Base-by-base conservation (phyloP, 306 rosid species). In the Ziziphus jujuba region DNA sequence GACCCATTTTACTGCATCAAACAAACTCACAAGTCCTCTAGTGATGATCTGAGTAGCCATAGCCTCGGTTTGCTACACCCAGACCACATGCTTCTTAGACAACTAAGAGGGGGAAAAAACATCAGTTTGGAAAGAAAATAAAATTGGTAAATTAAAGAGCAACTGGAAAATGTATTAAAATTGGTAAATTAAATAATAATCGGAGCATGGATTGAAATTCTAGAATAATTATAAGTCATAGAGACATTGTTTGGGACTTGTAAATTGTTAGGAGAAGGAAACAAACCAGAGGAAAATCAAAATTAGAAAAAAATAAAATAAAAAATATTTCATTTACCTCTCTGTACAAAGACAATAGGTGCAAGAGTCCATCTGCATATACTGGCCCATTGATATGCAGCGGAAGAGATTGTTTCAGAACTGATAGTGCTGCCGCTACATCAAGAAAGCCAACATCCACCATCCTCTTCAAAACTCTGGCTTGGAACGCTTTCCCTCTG, bases 391-490 rank as follows among this genome's bases (percentile, higher is more conserved):
- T 20, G 22, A 49, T 47, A 21, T 50, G 64, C 56, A 66, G 67
- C 38, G 51, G 56, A 73, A 79, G 72, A 69, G 40, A 40, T 59
- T 69, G 72, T 57, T 79, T 78, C 75, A 68, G 5, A 9, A 69
- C 64, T 9, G 43, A 62, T 38, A 78, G 72, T 50, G 82, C 79
- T 33, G 72, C 63, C 48, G 55, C 51, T 8, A 54, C 25, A 54
- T 78, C 82, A 51, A 73, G 78, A 69, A 52, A 67, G 56, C 69
- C 79, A 57, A 73, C 75, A 44, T 56, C 59, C 63, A 73, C 75
- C 82, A 78, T 78, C 75, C 79, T 78, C 68, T 59, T 73, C 58
- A 68, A 69, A 23, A 78, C 79, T 63, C 76, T 73, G 31, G 65
- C 78, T 68, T 78, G 75, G 70, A 73, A 73, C 20, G 44, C 56